phyloP scores from a whole-genome alignment of 2,329 filamentous ascomycete genomes.

The Colletotrichum kahawae region DNA sequence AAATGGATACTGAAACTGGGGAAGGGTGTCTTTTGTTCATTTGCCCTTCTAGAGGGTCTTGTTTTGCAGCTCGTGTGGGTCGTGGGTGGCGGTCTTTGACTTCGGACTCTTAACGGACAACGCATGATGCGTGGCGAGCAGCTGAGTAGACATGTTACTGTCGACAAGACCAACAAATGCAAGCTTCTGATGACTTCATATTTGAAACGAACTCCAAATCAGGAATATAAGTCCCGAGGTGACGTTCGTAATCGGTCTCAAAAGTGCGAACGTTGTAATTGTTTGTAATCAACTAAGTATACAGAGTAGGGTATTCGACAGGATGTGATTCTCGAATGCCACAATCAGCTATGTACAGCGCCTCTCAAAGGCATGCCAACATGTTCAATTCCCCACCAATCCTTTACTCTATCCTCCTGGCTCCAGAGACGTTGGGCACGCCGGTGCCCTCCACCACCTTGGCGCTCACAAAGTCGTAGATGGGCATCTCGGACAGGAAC shows the following conservation, averaged over 20 bases:
- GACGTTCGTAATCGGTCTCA: background rate
- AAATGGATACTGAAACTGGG: background rate
- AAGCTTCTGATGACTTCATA: background rate
- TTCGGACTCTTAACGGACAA: background rate
- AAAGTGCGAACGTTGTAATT: background rate
- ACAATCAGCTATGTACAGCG: background rate
- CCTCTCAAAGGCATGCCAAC: background rate
- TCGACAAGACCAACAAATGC: background rate
- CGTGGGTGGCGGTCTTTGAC: background rate
- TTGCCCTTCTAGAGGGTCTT: background rate
- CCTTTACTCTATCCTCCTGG: conserved; percentile 12
- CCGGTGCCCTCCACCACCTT: conserved; percentile 61
- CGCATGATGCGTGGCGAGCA: background rate
- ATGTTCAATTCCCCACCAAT: background rate
- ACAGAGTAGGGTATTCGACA: background rate
- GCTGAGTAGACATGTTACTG: background rate
- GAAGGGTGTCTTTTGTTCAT: background rate
- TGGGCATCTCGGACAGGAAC: conserved; percentile 58
- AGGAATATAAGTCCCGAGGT: background rate
- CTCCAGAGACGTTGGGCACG: conserved; percentile 48
- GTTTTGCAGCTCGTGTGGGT: background rate
- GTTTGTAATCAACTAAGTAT: background rate
- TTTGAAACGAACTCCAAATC: background rate
- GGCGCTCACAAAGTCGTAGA: conserved; percentile 60
- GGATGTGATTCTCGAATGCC: background rate